Percentiles rank a stretch among this genome's conserved stretches.
Conservation (phyloP, 2,329 filamentous ascomycete species). For the Chaetomiaceae sp. region DNA sequence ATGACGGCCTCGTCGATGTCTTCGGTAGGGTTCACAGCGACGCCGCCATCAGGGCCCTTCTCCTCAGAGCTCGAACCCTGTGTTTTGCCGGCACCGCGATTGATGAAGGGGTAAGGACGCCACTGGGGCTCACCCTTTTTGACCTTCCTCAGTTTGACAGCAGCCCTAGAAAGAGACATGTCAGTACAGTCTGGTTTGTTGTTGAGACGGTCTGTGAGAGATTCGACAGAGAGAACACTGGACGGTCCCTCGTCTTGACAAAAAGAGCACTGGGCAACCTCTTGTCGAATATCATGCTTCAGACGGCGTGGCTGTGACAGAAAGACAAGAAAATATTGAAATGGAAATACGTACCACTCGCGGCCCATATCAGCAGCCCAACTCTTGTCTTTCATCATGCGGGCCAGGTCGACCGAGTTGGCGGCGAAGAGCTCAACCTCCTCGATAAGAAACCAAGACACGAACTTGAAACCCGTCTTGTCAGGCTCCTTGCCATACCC, state of each 20-base stretch:
- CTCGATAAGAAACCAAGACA: conserved; percentile 10
- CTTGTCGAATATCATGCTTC: too few species aligned
- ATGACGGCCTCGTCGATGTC: neutral
- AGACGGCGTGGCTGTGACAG: too few species aligned
- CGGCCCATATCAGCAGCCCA: neutral
- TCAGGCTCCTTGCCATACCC: neutral
- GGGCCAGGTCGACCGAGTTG: conserved; percentile 1
- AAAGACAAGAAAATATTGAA: neutral
- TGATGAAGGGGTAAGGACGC: conserved; percentile 1
- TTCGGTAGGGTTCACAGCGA: too few species aligned
- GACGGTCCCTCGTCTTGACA: too few species aligned
- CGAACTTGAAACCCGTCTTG: neutral
- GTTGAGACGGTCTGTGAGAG: neutral
- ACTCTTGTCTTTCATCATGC: neutral
- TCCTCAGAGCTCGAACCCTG: neutral
- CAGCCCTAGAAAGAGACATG: neutral
- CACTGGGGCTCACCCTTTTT: neutral
- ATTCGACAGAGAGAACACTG: too few species aligned
- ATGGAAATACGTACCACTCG: conserved; percentile 1
- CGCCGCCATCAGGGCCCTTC: neutral
- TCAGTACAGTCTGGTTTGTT: neutral
- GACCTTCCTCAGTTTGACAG: neutral
- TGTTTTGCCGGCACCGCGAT: neutral
- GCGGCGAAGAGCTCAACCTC: conserved; percentile 14
- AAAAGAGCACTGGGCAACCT: too few species aligned